Conservation (phyloP, 352 stramenopile species). For the Phytophthora pseudosyringae region DNA sequence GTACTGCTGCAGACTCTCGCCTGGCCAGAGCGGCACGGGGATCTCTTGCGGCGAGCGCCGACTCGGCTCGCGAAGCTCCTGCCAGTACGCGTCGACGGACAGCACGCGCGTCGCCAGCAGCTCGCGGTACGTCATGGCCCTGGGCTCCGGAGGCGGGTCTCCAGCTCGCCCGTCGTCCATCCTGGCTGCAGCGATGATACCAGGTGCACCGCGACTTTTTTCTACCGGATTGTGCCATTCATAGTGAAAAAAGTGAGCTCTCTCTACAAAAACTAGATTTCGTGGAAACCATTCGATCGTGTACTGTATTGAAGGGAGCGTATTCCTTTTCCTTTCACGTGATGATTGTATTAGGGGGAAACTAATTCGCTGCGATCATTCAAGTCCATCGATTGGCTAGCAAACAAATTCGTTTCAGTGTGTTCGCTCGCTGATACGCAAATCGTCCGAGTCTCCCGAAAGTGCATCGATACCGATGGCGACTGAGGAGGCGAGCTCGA, state of each 20-base stretch:
- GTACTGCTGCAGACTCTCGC: constrained; percentile 37
- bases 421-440: constrained; percentile 17
- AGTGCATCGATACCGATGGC: constrained; percentile 18
- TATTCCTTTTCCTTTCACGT: constrained; percentile 12
- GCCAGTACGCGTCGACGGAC: constrained; percentile 29
- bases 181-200: background rate
- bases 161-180: constrained; percentile 11
- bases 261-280: constrained; percentile 7
- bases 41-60: constrained; percentile 19
- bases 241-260: constrained; percentile 12
- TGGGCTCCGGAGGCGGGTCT: background rate
- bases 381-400: background rate
- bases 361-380: constrained; percentile 19
- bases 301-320: constrained; percentile 14
- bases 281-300: constrained; percentile 7
- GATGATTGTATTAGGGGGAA: background rate
- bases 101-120: constrained; percentile 27
- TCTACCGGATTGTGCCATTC: background rate
- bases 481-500: constrained; percentile 16
- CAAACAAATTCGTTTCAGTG: constrained; percentile 23
- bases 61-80: constrained; percentile 19
- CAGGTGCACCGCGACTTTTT: constrained; percentile 9
- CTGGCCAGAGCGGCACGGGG: constrained; percentile 40
- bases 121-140: constrained; percentile 11
- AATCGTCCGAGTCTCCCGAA: constrained; percentile 13